Conservation (phyloP, 2,329 filamentous ascomycete genomes). For the Epichloe sibirici region DNA sequence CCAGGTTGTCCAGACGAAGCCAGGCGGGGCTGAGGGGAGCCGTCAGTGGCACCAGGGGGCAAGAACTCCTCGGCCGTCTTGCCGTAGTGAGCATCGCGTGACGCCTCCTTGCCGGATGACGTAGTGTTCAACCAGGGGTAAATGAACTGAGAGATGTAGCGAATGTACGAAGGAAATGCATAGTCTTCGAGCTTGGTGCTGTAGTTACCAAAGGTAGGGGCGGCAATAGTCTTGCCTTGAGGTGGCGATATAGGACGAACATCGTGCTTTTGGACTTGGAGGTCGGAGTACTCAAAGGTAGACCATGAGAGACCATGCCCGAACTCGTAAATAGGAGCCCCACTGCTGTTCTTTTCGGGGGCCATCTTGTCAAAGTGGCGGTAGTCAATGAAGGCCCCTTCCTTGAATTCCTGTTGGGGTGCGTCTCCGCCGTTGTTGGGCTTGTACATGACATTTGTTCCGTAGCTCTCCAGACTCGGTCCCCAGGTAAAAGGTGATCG, state of each 20-base stretch:
- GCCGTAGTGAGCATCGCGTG: conserved; percentile 48
- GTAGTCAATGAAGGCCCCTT: conserved; percentile 68
- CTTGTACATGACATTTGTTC: conserved; percentile 51
- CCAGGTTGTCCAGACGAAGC: conserved; percentile 43
- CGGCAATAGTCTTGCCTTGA: conserved; percentile 47
- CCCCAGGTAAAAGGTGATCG: conserved; percentile 76
- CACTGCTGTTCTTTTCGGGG: conserved; percentile 17
- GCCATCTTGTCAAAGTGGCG: conserved; percentile 52
- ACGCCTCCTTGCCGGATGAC: conserved; percentile 40
- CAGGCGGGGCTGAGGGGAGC: conserved; percentile 42
- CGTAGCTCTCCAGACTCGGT: conserved; percentile 52
- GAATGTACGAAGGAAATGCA: conserved; percentile 50
- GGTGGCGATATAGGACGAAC: conserved; percentile 44
- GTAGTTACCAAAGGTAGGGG: conserved; percentile 51
- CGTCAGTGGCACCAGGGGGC: conserved; percentile 45
- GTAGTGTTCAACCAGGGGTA: conserved; percentile 64
- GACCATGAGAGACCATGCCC: conserved; percentile 74
- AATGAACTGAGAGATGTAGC: conserved; percentile 42
- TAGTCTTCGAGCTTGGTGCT: conserved; percentile 54
- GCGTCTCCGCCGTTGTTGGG: conserved; percentile 55
- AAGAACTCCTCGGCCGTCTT: conserved; percentile 43
- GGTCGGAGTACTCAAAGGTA: conserved; percentile 61
- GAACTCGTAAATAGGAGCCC: conserved; percentile 65
- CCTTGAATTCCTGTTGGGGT: conserved; percentile 62
- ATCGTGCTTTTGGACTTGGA: conserved; percentile 42